Conservation (phyloP, 495 filamentous ascomycete species). For the Tuber calosporum region DNA sequence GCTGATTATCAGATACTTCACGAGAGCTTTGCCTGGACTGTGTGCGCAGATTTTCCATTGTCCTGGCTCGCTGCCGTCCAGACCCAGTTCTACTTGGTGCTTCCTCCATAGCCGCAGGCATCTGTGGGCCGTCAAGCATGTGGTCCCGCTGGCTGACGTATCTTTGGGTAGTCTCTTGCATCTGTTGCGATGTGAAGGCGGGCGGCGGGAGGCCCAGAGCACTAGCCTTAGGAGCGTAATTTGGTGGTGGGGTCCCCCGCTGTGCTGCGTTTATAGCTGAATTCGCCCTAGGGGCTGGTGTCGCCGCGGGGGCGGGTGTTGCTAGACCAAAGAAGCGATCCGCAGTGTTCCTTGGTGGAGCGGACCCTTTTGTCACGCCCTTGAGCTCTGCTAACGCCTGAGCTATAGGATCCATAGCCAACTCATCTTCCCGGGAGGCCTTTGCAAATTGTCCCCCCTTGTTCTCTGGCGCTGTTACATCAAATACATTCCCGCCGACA, state of each 20-base stretch:
- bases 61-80: conserved; percentile 39
- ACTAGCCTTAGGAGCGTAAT: conserved; percentile 63
- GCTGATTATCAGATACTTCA: conserved; percentile 45
- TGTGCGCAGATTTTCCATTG: conserved; percentile 34
- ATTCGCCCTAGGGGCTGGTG: conserved; percentile 44
- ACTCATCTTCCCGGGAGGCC: conserved; percentile 45
- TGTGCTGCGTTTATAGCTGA: conserved; percentile 48
- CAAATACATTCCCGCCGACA: conserved; percentile 91
- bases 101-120: conserved; percentile 41
- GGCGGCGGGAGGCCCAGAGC: conserved; percentile 84
- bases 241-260: conserved; percentile 71
- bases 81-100: conserved; percentile 41
- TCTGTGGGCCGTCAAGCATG: conserved; percentile 58
- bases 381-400: conserved; percentile 88
- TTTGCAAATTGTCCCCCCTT: conserved; percentile 11
- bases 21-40: conserved; percentile 37
- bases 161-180: conserved; percentile 85
- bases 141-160: conserved; percentile 75
- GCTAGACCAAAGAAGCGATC: conserved; percentile 87
- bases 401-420: conserved; percentile 78
- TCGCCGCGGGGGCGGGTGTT: conserved; percentile 62
- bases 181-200: conserved; percentile 81
- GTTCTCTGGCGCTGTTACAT: conserved; percentile 76
- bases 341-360: conserved; percentile 77
- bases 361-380: conserved; percentile 56